Conservation (phyloP, 176 grass and related monocot species). For the Thalia dealbata region DNA sequence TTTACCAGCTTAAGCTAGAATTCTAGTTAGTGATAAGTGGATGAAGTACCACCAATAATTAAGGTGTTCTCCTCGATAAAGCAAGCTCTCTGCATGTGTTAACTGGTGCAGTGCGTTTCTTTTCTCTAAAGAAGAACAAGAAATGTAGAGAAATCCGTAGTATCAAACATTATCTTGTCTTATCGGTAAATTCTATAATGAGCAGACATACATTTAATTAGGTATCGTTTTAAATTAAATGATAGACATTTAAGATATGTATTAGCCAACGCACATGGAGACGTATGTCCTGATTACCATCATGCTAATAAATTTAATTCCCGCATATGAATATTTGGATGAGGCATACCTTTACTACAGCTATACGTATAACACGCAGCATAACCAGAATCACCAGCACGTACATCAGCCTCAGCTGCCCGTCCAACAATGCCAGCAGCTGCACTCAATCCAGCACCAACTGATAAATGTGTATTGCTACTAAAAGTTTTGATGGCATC, state of each 20-base stretch:
- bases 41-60: no score
- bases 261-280: not conserved
- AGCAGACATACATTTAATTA: no score
- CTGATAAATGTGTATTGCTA: constrained; percentile 65
- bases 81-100: no score
- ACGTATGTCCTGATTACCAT: not conserved
- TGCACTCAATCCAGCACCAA: constrained; percentile 78
- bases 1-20: no score
- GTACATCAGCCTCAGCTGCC: constrained; percentile 72
- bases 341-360: constrained; percentile 78
- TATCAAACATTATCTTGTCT: no score
- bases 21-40: no score
- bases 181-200: no score
- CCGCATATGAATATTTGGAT: not conserved
- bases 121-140: no score
- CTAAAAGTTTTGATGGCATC: constrained; percentile 87
- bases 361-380: constrained; percentile 92
- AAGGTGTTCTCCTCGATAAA: no score
- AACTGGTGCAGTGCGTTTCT: no score
- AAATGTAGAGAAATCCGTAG: no score
- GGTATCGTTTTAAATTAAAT: no score
- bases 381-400: constrained; percentile 81
- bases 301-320: not conserved
- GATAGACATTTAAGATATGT: not conserved
- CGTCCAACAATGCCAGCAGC: constrained; percentile 73